A percentile compares a stretch with the other conserved stretches of the same genome.
Evolutionary conservation across 1,139 yeast species (phyloP).

Genomic region (Pichiaceae sp.): DNA sequence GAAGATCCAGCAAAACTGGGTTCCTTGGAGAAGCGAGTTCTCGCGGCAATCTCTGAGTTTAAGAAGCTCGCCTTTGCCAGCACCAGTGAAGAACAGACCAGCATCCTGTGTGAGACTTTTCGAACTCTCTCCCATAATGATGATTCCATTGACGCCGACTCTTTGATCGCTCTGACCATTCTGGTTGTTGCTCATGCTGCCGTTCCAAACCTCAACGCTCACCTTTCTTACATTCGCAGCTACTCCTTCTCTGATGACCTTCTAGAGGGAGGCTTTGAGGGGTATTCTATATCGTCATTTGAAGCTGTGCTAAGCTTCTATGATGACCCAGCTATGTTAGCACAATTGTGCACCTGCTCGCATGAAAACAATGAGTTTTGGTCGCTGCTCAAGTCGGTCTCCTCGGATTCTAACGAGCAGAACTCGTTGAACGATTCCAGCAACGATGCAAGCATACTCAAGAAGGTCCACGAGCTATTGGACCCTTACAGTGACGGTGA

Average conservation of each 20-base stretch:
- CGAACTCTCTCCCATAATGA: conserved; percentile 34
- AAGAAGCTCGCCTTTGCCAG: conserved; percentile 40
- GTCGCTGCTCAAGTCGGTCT: conserved; percentile 35
- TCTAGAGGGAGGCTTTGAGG: conserved; percentile 41
- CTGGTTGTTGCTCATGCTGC: conserved; percentile 63
- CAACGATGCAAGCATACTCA: conserved; percentile 10
- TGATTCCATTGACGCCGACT: conserved; percentile 65
- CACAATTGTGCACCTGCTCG: conserved; percentile 36
- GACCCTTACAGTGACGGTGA: conserved; percentile 18
- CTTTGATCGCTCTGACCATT: conserved; percentile 62
- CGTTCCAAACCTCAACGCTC: conserved; percentile 51
- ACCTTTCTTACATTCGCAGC: conserved; percentile 54
- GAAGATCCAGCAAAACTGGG: conserved; percentile 16
- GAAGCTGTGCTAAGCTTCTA: conserved; percentile 76
- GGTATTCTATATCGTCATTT: conserved; percentile 65
- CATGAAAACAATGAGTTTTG: conserved; percentile 45
- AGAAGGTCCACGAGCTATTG: conserved; percentile 9
- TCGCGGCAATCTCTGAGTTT: conserved; percentile 47
- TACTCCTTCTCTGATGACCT: conserved; percentile 43
- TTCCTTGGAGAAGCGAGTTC: conserved; percentile 38
- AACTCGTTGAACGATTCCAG: conserved; percentile 10
- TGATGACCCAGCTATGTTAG: conserved; percentile 28
- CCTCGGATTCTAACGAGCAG: conserved; percentile 12
- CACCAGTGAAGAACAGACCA: conserved; percentile 46
- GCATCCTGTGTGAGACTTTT: conserved; percentile 46